These are phyloP conservation scores for Petunia hybrid DNA, from an alignment of 305 asterid species.

Conservation along the genomic window DNA sequence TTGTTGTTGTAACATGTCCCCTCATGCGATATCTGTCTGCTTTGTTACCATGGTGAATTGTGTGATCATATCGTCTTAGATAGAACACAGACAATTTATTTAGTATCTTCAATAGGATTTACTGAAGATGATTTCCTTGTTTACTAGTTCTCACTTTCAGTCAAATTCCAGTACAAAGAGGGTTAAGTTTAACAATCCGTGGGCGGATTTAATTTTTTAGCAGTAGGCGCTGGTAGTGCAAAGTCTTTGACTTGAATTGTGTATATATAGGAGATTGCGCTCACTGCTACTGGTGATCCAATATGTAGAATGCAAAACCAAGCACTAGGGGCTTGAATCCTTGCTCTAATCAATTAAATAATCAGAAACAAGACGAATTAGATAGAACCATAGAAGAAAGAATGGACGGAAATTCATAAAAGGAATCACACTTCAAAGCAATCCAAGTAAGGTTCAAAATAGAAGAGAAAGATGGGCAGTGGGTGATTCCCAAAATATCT, in stretches of 20 bases:
- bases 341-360: neutral
- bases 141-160: neutral
- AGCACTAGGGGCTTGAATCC: neutral
- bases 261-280: neutral
- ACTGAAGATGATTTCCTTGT: neutral
- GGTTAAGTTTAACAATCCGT: neutral
- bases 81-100: no score
- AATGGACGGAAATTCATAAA: neutral
- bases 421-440: neutral
- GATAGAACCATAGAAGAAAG: constrained; percentile 1
- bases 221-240: neutral
- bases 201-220: neutral
- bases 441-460: neutral
- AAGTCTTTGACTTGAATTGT: neutral
- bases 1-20: neutral
- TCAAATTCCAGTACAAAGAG: neutral
- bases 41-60: neutral
- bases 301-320: neutral
- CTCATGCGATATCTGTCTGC: neutral
- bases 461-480: neutral
- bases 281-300: neutral
- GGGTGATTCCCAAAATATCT: neutral
- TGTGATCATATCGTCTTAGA: no score
- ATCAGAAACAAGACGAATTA: neutral
- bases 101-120: no score